Evolutionary conservation across 139 green algal genomes (phyloP), one percentile per base, ranked within the genome.

Genomic region (Closterium sp.): DNA sequence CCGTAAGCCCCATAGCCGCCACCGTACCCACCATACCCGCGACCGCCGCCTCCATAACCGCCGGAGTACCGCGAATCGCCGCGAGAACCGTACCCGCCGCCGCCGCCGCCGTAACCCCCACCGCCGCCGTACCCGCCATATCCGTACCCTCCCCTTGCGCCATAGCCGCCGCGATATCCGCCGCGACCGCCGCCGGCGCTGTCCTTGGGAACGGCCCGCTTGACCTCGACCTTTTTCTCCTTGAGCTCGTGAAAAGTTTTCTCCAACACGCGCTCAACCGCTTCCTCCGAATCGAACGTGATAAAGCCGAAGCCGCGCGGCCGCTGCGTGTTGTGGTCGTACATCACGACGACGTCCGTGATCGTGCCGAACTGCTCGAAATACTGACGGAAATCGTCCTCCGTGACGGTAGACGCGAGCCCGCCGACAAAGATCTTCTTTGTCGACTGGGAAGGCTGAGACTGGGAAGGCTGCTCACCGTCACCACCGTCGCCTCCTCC

Each of bases 371-470:
- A 99, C 70, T 96, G 92, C 84, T 96, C 95, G 93, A 98, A 98
- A 94, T 98, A 97, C n/a, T 91, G 87, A 21, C 91, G 38, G 91
- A 93, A 93, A 10, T 90, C 91, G 19, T 93, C 91, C 90, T 99
- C 98, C 86, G 98, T 97, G 28, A 99, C 97, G 27, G 89, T 96
- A 32, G 97, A 97, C 1, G 98, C 95, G 87, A 99, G 96, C 42
- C 98, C 98, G 24, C 98, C 98, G n/a, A 99, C 97, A 92, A 99
- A 99, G 21, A 99, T 97, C 93, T 99, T 99, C 30, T 96, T 96
- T n/a, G 97, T 98, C 6, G 38, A 50, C 38, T 50, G 38, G 38
- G 38, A 50, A 10, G 86, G 38, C 38, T 50, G 6, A 7, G 38
- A 11, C 7, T 90, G 29, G 29, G 31, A 29, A 29, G 89, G n/a